phyloP scores from a whole-genome alignment of 106 monocot genomes.

The Dioscorea alata region DNA sequence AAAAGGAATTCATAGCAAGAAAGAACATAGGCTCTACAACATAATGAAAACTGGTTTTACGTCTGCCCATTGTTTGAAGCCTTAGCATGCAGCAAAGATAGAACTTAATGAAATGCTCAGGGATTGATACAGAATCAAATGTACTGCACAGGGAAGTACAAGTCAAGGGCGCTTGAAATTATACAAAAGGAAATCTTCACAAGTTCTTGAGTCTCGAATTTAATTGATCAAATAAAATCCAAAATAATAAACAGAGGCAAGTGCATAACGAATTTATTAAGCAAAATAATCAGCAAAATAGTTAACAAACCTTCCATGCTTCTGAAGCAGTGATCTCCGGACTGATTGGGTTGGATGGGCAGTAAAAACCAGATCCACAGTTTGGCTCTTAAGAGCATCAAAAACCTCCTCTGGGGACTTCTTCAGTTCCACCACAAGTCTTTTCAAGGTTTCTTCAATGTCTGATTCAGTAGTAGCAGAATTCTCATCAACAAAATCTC shows the following conservation, averaged over 20 bases:
- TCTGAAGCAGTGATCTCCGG: conserved; percentile 77
- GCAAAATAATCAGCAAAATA: not conserved
- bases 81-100: not conserved
- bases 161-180: not conserved
- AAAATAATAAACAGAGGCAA: too few species aligned
- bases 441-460: conserved; percentile 64
- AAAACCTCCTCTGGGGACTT: conserved; percentile 70
- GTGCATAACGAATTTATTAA: not conserved
- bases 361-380: conserved; percentile 78
- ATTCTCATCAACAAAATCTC: conserved; percentile 73
- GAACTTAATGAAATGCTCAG: too few species aligned
- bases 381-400: conserved; percentile 84
- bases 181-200: not conserved
- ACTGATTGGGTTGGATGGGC: conserved; percentile 91
- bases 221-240: too few species aligned
- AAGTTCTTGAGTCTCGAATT: too few species aligned
- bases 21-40: not conserved
- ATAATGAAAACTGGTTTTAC: not conserved
- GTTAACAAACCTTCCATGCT: conserved; percentile 61
- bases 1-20: not conserved
- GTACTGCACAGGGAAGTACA: not conserved
- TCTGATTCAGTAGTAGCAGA: conserved; percentile 58
- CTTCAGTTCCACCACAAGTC: conserved; percentile 54
- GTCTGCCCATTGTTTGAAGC: not conserved
- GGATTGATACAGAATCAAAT: too few species aligned